Base-by-base conservation (phyloP, 345 rosid genomes). In the Eucalyptus caleyi region DNA sequence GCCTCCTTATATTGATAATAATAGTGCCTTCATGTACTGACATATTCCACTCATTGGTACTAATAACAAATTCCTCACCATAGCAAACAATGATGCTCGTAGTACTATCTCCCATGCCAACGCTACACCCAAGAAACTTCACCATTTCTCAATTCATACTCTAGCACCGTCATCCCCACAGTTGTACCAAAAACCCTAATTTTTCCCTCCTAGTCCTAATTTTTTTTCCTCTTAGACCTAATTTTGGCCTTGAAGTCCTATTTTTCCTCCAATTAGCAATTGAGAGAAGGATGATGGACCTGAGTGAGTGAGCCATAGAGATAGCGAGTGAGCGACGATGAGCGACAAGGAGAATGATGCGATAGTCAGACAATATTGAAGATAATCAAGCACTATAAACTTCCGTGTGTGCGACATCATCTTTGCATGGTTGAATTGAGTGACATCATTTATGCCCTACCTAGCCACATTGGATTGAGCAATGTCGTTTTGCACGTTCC, bases 1-100 rank as follows among this genome's bases (percentile, higher is more conserved):
- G 14, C 40, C 11, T 67, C 80, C 42, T 67, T 32, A 9, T 5
- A 67, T 67, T 30, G 40, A 67, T 3, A 32, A 32, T 53, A 18
- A 4, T 32, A 67, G 11, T 32, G 37, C 80, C 40, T 67, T 67
- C 23, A 32, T 32, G 37, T 32, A 67, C 12, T 19, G 0, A 3
- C 23, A 9, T 16, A 67, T 16, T 67, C 23, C 23, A 32, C 42
- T 32, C 23, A n/a, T 67, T 1, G 2, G 2, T 67, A 8, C 12
- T 19, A 67, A 67, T 16, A 32, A 67, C 7, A 32, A 67, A 67
- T 16, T 16, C 18, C 11, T 19, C 23, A 32, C 4, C 40, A 67
- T 16, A 16, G 42, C 23, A 67, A 16, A 32, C 4, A 32, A 8
- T 32, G 37, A 67, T 67, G 40, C 42, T 0, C 1, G 0, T 3